A percentile compares a stretch with the other conserved stretches of the same genome.
These are phyloP conservation scores for Colletotrichum gigasporum DNA, from an alignment of 2,329 filamentous ascomycete species.

Conservation along the genomic window DNA sequence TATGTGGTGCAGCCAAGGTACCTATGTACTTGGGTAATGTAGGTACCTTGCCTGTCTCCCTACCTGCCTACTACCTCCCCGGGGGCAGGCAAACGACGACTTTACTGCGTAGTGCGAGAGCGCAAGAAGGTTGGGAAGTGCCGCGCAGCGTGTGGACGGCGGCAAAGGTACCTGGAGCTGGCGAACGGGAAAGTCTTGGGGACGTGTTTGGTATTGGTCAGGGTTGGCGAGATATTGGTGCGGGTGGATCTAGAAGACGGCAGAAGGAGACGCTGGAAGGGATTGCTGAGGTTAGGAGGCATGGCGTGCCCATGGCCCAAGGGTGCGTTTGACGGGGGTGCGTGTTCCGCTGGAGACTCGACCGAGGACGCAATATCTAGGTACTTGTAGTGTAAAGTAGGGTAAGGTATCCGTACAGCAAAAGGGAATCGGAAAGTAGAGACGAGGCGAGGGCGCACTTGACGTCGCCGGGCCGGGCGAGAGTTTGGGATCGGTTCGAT, in stretches of 20 bases:
- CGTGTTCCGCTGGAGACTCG: background rate
- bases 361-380: background rate
- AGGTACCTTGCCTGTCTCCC: too few relatives aligned
- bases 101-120: too few relatives aligned
- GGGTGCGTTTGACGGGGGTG: constrained; percentile 14
- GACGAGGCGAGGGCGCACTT: constrained; percentile 6
- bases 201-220: constrained; percentile 10
- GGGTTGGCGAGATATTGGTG: constrained; percentile 27
- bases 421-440: background rate
- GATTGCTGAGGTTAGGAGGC: constrained; percentile 4
- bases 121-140: too few relatives aligned
- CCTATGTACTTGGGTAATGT: too few relatives aligned
- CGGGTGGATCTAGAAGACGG: constrained; percentile 21
- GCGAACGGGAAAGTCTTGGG: too few relatives aligned
- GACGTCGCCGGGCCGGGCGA: constrained; percentile 19
- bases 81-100: too few relatives aligned
- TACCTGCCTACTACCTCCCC: too few relatives aligned
- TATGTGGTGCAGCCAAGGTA: too few relatives aligned
- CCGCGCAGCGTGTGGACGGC: background rate
- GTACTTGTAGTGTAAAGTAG: too few relatives aligned
- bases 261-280: constrained; percentile 11
- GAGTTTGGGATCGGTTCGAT: background rate
- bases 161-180: background rate
- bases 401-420: too few relatives aligned
- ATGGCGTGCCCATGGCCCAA: background rate